Percentiles rank a stretch among this genome's conserved stretches.
phyloP scores from a whole-genome alignment of 2,329 filamentous ascomycete genomes.

The Scedosporium aurantiacum region DNA sequence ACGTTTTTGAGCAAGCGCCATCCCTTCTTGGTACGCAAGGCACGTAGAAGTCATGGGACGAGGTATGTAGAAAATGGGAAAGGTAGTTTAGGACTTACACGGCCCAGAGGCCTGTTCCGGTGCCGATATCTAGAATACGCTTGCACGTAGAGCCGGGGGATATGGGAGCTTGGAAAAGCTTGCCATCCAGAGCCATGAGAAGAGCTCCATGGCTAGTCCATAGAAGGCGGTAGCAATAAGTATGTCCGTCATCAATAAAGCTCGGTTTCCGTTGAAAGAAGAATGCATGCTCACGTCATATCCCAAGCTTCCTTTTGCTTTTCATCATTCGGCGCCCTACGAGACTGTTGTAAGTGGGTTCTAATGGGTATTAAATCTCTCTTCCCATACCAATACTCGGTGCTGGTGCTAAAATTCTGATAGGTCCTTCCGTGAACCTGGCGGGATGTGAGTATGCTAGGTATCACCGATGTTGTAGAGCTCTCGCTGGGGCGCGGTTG shows the following conservation, averaged over 20 bases:
- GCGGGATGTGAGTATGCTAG: not conserved
- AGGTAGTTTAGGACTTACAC: slow-evolving; percentile 22
- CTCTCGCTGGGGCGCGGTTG: not conserved
- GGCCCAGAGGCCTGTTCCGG: slow-evolving; percentile 46
- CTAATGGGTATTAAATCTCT: not conserved
- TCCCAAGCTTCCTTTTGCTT: slow-evolving; percentile 13
- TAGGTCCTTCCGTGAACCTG: slow-evolving; percentile 18
- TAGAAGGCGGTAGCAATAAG: not conserved
- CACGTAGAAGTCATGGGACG: slow-evolving; percentile 40
- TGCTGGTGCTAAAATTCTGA: slow-evolving; percentile 16
- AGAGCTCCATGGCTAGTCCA: slow-evolving; percentile 5
- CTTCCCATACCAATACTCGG: slow-evolving; percentile 15
- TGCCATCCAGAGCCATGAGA: slow-evolving; percentile 9
- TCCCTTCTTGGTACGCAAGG: slow-evolving; percentile 38
- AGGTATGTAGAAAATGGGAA: too few relatives aligned
- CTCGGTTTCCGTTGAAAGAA: not conserved
- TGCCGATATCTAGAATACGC: slow-evolving; percentile 35
- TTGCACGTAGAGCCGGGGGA: not conserved
- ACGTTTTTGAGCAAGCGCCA: slow-evolving; percentile 16
- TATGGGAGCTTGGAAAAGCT: slow-evolving; percentile 9
- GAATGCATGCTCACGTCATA: slow-evolving; percentile 7
- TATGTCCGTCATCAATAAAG: not conserved
- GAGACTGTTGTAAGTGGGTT: not conserved
- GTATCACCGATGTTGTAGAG: not conserved
- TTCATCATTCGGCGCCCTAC: slow-evolving; percentile 13